Evolutionary conservation across 805 yeast species (phyloP).

Genomic region (Zygoascus ofunaensis): DNA sequence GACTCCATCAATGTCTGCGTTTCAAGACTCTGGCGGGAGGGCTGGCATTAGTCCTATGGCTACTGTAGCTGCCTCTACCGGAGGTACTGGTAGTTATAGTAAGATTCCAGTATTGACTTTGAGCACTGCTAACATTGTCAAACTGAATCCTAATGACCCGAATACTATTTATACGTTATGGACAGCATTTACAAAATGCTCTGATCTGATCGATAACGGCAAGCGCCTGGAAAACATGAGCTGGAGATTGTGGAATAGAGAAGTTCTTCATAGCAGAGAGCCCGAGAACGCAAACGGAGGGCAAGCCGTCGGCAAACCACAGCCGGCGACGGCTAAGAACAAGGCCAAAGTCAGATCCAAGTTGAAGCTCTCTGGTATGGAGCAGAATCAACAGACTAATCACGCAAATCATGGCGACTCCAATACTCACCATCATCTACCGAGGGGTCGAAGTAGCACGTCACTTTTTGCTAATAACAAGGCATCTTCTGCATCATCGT

Average conservation of each 20-base stretch:
- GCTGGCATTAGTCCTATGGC: too few species aligned
- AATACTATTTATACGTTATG: constrained; percentile 23
- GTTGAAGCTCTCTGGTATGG: background rate
- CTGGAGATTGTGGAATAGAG: constrained; percentile 32
- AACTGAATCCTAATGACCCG: constrained; percentile 22
- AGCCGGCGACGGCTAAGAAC: background rate
- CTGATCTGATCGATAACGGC: constrained; percentile 30
- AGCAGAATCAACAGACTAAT: background rate
- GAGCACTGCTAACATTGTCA: constrained; percentile 12
- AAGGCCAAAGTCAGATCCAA: background rate
- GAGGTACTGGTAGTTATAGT: background rate
- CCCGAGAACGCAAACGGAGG: background rate
- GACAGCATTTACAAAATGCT: constrained; percentile 30
- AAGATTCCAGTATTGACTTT: constrained; percentile 7
- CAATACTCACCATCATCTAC: background rate
- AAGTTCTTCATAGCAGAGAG: constrained; percentile 8
- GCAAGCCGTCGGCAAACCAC: background rate
- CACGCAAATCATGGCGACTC: background rate
- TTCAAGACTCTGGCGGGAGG: too few species aligned
- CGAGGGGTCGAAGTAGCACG: background rate
- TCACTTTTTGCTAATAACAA: background rate
- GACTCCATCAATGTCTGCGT: too few species aligned
- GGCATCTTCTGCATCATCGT: too few species aligned
- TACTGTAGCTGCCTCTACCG: too few species aligned
- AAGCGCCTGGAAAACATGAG: constrained; percentile 31